Evolutionary conservation across 176 grass and related monocot genomes (phyloP).

Genomic region (Oryza rufipogon): DNA sequence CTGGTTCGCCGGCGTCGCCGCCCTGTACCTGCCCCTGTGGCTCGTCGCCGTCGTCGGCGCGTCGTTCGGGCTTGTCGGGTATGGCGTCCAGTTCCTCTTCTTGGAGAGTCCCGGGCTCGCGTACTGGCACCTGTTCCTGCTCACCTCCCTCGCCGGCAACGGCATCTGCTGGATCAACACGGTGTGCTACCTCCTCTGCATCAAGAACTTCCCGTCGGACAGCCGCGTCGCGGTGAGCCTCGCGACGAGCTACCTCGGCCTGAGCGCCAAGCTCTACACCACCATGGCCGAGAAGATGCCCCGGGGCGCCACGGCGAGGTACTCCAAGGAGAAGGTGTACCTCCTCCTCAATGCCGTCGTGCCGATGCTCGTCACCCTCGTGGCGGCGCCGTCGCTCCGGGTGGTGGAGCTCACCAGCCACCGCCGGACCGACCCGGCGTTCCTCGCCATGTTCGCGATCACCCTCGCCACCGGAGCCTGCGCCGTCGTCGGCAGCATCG

Average conservation of each 20-base stretch:
- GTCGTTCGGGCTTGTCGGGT: constrained; percentile 67
- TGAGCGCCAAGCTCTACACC: constrained; percentile 93
- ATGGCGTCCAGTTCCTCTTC: constrained; percentile 89
- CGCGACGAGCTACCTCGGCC: constrained; percentile 83
- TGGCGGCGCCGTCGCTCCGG: constrained; percentile 58
- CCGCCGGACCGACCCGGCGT: constrained; percentile 31
- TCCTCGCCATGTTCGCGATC: constrained; percentile 81
- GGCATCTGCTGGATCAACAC: constrained; percentile 99
- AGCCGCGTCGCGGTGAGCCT: constrained; percentile 80
- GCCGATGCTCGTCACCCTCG: constrained; percentile 59
- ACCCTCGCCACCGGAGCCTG: constrained; percentile 80
- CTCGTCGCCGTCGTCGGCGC: constrained; percentile 63
- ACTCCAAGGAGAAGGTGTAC: constrained; percentile 53
- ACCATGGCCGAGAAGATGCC: constrained; percentile 55
- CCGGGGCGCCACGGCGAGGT: background rate
- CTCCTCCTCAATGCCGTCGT: constrained; percentile 88
- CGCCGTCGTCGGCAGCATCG: constrained; percentile 70
- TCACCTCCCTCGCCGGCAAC: constrained; percentile 85
- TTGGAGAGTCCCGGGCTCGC: constrained; percentile 49
- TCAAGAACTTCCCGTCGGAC: constrained; percentile 76
- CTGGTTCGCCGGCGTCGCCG: constrained; percentile 81
- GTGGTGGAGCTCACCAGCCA: constrained; percentile 40
- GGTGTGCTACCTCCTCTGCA: constrained; percentile 91
- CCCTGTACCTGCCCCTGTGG: constrained; percentile 75
- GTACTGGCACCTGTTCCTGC: constrained; percentile 84